phyloP scores from a whole-genome alignment of 2,329 filamentous ascomycete species.

The Chaetomium olivaceum region DNA sequence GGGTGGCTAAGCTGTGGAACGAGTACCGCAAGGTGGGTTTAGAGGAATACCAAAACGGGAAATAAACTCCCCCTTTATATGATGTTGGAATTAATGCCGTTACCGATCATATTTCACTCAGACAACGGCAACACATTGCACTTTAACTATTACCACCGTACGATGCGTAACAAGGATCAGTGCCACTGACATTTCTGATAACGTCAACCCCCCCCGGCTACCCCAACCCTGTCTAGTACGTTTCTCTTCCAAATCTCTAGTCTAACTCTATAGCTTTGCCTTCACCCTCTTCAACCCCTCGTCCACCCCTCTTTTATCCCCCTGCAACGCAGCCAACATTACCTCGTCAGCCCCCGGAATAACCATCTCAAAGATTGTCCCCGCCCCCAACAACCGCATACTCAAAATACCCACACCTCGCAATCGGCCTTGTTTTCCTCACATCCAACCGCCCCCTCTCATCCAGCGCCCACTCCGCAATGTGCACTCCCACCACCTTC shows the following conservation, averaged over 20 bases:
- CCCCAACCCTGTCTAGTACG: background rate
- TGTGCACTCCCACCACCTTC: conserved; percentile 57
- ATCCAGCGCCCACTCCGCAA: conserved; percentile 55
- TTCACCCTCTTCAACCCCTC: conserved; percentile 1
- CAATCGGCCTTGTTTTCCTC: conserved; percentile 58
- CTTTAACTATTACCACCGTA: no score
- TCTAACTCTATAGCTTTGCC: conserved; percentile 11
- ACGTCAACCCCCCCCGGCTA: background rate
- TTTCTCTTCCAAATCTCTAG: background rate
- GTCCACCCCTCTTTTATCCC: conserved; percentile 17
- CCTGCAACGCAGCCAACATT: conserved; percentile 29
- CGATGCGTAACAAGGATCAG: no score
- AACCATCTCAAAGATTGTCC: conserved; percentile 57
- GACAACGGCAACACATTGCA: no score
- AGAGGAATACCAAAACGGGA: background rate
- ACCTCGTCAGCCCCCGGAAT: conserved; percentile 42
- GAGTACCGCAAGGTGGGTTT: background rate
- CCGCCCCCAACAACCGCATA: conserved; percentile 53
- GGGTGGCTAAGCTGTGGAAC: conserved; percentile 14
- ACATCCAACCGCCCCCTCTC: conserved; percentile 55
- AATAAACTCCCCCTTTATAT: no score
- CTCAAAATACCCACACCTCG: conserved; percentile 60
- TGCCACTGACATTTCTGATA: no score
- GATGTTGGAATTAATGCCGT: no score
- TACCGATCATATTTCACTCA: no score